These are phyloP conservation scores for Septoria petroselini DNA, from an alignment of 2,329 filamentous ascomycete species.

Conservation along the genomic window DNA sequence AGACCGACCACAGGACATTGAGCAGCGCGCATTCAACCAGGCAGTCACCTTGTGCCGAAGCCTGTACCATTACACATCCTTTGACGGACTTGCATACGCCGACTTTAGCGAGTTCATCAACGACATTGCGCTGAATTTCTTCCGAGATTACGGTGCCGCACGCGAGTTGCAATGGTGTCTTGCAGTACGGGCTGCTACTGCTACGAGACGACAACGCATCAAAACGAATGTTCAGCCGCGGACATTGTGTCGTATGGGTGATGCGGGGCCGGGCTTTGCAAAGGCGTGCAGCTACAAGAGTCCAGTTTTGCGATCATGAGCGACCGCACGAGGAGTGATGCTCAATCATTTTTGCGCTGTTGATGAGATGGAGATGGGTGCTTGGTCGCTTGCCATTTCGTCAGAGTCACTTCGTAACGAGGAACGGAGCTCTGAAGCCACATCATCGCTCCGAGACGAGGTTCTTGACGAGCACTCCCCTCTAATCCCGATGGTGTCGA, in stretches of 20 bases:
- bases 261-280: slow-evolving; percentile 13
- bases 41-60: slow-evolving; percentile 14
- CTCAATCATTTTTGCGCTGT: background rate
- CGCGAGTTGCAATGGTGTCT: slow-evolving; percentile 18
- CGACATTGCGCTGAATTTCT: slow-evolving; percentile 17
- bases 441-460: too few species aligned
- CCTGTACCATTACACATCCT: slow-evolving; percentile 11
- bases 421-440: too few species aligned
- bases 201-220: slow-evolving; percentile 8
- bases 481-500: background rate
- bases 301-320: background rate
- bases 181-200: slow-evolving; percentile 5
- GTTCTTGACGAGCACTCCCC: too few species aligned
- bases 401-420: background rate
- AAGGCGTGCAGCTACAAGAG: slow-evolving; percentile 4
- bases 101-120: slow-evolving; percentile 15
- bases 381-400: too few species aligned
- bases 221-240: slow-evolving; percentile 8
- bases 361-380: too few species aligned
- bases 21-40: slow-evolving; percentile 33
- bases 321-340: background rate
- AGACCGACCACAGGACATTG: slow-evolving; percentile 18
- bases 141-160: slow-evolving; percentile 14
- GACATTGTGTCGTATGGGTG: slow-evolving; percentile 20
- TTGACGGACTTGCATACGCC: slow-evolving; percentile 8